phyloP scores from a whole-genome alignment of 331 rosid species.

The Malus hybrid region DNA sequence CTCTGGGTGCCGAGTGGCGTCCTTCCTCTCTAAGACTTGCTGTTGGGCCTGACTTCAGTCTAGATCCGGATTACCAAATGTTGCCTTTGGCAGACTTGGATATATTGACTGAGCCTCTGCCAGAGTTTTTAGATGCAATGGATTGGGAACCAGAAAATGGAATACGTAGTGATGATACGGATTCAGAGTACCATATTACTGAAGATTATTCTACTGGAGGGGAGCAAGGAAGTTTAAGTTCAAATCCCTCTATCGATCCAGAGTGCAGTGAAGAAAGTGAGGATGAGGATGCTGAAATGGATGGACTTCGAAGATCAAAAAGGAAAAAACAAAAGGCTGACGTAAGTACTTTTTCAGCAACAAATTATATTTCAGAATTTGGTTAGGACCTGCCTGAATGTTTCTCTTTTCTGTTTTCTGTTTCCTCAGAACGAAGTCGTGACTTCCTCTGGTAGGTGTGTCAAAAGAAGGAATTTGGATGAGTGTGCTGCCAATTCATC shows the following conservation, averaged over 20 bases:
- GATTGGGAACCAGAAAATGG: conserved; percentile 94
- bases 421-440: conserved; percentile 64
- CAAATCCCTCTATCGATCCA: conserved; percentile 56
- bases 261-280: conserved; percentile 77
- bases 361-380: not conserved
- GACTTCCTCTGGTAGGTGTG: conserved; percentile 98
- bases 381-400: conserved; percentile 7
- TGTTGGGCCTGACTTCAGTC: conserved; percentile 89
- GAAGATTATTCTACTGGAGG: conserved; percentile 70
- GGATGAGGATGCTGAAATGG: conserved; percentile 49
- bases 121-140: conserved; percentile 78
- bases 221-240: conserved; percentile 71
- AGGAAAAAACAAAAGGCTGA: conserved; percentile 74
- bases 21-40: conserved; percentile 77
- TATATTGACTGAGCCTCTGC: conserved; percentile 59
- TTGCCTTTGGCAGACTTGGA: conserved; percentile 90
- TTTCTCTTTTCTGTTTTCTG: conserved; percentile 13
- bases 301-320: conserved; percentile 65
- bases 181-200: conserved; percentile 81
- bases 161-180: conserved; percentile 77
- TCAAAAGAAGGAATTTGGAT: conserved; percentile 87
- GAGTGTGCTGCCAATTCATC: conserved; percentile 53
- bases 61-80: conserved; percentile 84
- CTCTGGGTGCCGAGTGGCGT: conserved; percentile 91
- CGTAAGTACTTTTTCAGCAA: conserved; percentile 36